Evolutionary conservation across 352 stramenopile genomes (phyloP).

Genomic region (Phytopythium ostracodes): DNA sequence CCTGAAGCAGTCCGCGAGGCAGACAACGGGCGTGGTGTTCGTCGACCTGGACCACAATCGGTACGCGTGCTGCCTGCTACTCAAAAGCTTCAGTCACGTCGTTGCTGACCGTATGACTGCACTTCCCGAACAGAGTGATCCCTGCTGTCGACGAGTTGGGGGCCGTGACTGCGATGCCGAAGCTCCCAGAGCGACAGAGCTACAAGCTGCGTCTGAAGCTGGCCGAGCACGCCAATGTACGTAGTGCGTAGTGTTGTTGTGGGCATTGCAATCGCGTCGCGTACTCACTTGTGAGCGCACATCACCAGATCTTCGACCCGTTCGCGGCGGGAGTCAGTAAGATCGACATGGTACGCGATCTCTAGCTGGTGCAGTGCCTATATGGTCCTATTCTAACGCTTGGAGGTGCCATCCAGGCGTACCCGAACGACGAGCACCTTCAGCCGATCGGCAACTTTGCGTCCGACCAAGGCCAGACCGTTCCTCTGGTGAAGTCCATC

Average conservation of each 20-base stretch:
- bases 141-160: conserved; percentile 67
- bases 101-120: not conserved
- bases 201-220: conserved; percentile 62
- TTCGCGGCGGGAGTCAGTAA: conserved; percentile 68
- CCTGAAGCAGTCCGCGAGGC: conserved; percentile 49
- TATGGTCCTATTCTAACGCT: not conserved
- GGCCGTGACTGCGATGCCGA: conserved; percentile 52
- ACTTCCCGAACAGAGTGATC: conserved; percentile 43
- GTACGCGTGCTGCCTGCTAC: conserved; percentile 13
- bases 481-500: conserved; percentile 55
- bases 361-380: not conserved
- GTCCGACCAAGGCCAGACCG: conserved; percentile 62
- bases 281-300: not conserved
- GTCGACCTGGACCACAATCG: conserved; percentile 94
- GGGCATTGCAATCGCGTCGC: too few species aligned
- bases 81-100: too few species aligned
- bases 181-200: conserved; percentile 68
- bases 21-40: conserved; percentile 88
- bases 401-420: conserved; percentile 36
- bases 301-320: conserved; percentile 68
- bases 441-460: conserved; percentile 72
- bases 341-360: conserved; percentile 48
- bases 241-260: not conserved
- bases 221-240: conserved; percentile 52
- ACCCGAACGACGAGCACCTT: conserved; percentile 78